Percentiles rank a stretch among this genome's conserved stretches.
Evolutionary conservation across 2,329 filamentous ascomycete species (phyloP).

Genomic region (Monilinia fructigena): DNA sequence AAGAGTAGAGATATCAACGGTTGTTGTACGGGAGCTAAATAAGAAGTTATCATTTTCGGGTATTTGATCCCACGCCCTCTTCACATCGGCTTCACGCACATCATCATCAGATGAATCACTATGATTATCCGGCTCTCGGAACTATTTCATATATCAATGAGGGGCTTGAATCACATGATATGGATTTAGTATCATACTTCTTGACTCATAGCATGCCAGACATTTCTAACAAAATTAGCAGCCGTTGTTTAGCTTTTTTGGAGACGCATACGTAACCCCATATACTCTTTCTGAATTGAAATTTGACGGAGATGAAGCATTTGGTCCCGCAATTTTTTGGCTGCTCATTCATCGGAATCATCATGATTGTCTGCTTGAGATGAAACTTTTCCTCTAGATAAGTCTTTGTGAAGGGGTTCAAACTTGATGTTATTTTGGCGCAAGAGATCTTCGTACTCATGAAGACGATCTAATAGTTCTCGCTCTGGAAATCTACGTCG

Average conservation of each 20-base stretch:
- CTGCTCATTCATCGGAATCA: conserved; percentile 38
- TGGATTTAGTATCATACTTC: conserved; percentile 38
- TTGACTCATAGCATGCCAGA: conserved; percentile 49
- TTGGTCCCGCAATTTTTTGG: conserved; percentile 28
- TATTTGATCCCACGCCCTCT: conserved; percentile 48
- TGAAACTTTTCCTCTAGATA: conserved; percentile 29
- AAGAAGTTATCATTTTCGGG: conserved; percentile 49
- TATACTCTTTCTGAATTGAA: conserved; percentile 37
- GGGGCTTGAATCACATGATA: conserved; percentile 10
- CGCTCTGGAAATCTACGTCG: conserved; percentile 43
- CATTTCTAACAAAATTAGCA: conserved; percentile 42
- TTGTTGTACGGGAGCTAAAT: conserved; percentile 47
- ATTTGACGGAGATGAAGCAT: conserved; percentile 31
- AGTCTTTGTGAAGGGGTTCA: conserved; percentile 36
- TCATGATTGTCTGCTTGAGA: conserved; percentile 26
- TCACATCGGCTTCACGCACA: conserved; percentile 43
- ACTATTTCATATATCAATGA: conserved; percentile 32
- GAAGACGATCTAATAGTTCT: conserved; percentile 37
- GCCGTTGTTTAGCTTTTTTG: conserved; percentile 25
- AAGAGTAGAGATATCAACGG: conserved; percentile 47
- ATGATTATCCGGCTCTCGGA: conserved; percentile 38
- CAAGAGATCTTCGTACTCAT: conserved; percentile 38
- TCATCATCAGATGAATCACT: conserved; percentile 41
- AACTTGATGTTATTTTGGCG: conserved; percentile 36
- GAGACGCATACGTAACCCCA: conserved; percentile 39